phyloP scores from a whole-genome alignment of 768 basidiomycete species.

The Solioccasus polychromus region DNA sequence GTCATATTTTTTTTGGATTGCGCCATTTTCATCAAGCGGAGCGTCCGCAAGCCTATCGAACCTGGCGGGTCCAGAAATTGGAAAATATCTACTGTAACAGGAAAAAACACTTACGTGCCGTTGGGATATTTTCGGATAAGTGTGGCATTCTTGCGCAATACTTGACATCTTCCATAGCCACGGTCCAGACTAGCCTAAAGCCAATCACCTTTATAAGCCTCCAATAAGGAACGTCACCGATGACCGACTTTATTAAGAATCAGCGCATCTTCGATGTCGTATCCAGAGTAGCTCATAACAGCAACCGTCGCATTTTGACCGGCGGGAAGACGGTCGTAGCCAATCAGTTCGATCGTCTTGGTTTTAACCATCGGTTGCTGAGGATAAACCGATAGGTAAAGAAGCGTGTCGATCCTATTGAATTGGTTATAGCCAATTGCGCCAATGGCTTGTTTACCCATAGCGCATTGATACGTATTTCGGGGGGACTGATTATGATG shows the following conservation, averaged over 20 bases:
- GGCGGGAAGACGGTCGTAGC: conserved; percentile 94
- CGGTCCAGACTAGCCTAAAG: conserved; percentile 89
- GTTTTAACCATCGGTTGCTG: conserved; percentile 99
- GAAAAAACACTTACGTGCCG: conserved; percentile 73
- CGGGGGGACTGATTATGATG: conserved; percentile 99
- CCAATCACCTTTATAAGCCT: conserved; percentile 1
- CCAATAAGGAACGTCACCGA: conserved; percentile 4
- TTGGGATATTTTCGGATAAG: conserved; percentile 96
- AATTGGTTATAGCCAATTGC: conserved; percentile 98
- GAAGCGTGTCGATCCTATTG: conserved; percentile 93
- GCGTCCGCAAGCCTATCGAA: conserved; percentile 95
- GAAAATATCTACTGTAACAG: conserved; percentile 9
- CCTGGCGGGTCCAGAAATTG: conserved; percentile 35
- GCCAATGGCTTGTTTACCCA: conserved; percentile 99
- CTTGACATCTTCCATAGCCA: conserved; percentile 97
- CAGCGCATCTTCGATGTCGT: conserved; percentile 98
- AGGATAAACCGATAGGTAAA: conserved; percentile 97
- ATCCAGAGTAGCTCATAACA: conserved; percentile 99
- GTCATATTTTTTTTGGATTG: conserved; percentile 78
- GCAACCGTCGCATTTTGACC: conserved; percentile 98
- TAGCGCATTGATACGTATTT: conserved; percentile 99
- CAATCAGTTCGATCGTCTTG: conserved; percentile 94
- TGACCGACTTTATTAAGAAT: conserved; percentile 82
- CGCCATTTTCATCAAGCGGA: conserved; percentile 78
- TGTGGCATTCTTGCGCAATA: conserved; percentile 92